These are phyloP conservation scores for Caloboletus inedulis DNA, from an alignment of 1,284 basidiomycete species.

Conservation along the genomic window DNA sequence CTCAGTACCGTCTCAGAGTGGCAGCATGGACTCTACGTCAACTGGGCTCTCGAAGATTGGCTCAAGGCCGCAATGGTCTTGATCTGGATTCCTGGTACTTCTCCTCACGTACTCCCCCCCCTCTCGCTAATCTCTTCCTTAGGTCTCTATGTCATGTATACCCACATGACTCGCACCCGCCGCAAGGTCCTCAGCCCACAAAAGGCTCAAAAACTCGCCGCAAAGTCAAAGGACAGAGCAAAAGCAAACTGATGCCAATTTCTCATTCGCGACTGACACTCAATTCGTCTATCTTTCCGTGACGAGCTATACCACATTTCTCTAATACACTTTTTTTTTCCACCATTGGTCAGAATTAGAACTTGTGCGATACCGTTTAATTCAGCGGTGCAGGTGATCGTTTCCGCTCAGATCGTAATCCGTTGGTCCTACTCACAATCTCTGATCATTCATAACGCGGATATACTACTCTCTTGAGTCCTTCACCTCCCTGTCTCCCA, in stretches of 20 bases:
- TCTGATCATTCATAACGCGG: conserved; percentile 1
- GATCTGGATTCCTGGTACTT: conserved; percentile 89
- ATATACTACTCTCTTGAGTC: not conserved
- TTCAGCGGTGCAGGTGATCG: not conserved
- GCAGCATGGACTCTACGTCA: conserved; percentile 24
- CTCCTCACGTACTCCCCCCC: not conserved
- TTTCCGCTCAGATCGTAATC: conserved; percentile 8
- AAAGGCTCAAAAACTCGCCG: conserved; percentile 25
- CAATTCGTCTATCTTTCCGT: not conserved
- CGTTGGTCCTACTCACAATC: conserved; percentile 10
- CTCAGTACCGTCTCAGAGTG: conserved; percentile 71
- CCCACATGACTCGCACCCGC: conserved; percentile 85
- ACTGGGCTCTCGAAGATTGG: conserved; percentile 55
- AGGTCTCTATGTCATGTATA: conserved; percentile 80
- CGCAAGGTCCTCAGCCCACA: conserved; percentile 65
- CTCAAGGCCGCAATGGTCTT: conserved; percentile 63
- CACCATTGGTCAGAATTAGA: conserved; percentile 5
- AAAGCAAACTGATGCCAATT: conserved; percentile 20
- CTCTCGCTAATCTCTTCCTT: not conserved
- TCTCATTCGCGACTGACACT: not conserved
- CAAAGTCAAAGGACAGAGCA: conserved; percentile 23
- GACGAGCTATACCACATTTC: not conserved
- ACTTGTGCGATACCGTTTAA: not conserved
- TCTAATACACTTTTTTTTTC: conserved; percentile 15
- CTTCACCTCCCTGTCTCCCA: not conserved